These are phyloP conservation scores for Saccharomyces pastorianus DNA, from an alignment of 1,139 yeast species.

Conservation along the genomic window DNA sequence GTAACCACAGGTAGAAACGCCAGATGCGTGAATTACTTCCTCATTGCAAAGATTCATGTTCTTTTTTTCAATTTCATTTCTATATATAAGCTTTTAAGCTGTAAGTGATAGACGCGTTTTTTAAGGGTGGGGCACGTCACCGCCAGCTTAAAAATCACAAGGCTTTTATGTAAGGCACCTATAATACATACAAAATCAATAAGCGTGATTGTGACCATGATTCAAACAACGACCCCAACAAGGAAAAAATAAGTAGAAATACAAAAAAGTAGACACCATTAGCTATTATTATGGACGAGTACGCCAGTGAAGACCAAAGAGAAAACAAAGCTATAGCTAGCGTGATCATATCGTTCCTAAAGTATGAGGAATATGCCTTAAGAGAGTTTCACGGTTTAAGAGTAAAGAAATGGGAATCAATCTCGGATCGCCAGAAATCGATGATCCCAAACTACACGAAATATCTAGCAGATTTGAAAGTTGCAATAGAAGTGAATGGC, in stretches of 20 bases:
- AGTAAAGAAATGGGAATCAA: constrained; percentile 30
- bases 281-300: background rate
- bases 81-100: no score
- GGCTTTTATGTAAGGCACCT: background rate
- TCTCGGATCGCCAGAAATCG: constrained; percentile 37
- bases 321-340: constrained; percentile 5
- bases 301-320: background rate
- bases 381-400: constrained; percentile 30
- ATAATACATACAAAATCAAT: background rate
- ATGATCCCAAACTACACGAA: constrained; percentile 46
- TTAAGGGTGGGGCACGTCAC: background rate
- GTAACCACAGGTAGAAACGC: no score
- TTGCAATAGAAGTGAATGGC: constrained; percentile 44
- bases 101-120: background rate
- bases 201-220: no score
- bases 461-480: constrained; percentile 40
- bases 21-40: background rate
- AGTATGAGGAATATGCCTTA: constrained; percentile 31
- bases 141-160: background rate
- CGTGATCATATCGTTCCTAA: constrained; percentile 16
- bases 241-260: no score
- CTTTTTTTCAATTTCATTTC: background rate
- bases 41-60: background rate
- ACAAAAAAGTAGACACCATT: background rate
- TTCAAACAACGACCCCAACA: background rate